These are phyloP conservation scores for Paraurostyla sp. DNA, from an alignment of 73 alveolate genomes.

Conservation along the genomic window DNA sequence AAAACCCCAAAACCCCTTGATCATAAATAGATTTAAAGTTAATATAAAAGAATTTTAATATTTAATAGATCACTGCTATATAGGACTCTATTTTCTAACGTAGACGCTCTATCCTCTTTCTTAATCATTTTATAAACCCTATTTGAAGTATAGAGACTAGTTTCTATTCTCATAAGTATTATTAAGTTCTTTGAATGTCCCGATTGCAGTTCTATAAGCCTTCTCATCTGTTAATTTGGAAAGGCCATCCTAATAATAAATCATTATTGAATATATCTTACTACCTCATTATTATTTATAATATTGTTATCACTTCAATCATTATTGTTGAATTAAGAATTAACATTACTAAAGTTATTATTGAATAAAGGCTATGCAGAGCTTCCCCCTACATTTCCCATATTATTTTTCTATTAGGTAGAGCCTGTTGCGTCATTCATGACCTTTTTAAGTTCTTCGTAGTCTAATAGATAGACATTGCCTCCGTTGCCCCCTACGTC, in stretches of 20 bases:
- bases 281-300: background rate
- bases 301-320: background rate
- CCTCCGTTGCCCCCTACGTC: constrained; percentile 60
- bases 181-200: background rate
- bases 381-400: constrained; percentile 13
- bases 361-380: background rate
- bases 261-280: background rate
- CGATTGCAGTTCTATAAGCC: constrained; percentile 14
- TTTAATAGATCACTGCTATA: no score
- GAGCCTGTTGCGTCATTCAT: constrained; percentile 29
- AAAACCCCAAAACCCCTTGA: no score
- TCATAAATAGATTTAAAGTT: no score
- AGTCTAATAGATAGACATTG: constrained; percentile 14
- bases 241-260: background rate
- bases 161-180: no score
- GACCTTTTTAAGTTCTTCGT: constrained; percentile 34
- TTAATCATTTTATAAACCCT: no score
- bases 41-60: no score
- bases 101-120: no score
- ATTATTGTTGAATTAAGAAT: background rate
- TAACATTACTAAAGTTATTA: no score
- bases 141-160: no score
- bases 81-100: no score
- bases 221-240: background rate
- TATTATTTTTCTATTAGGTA: background rate